Conservation (phyloP, 2,329 filamentous ascomycete genomes). For the Pestalotiopsis sp. region DNA sequence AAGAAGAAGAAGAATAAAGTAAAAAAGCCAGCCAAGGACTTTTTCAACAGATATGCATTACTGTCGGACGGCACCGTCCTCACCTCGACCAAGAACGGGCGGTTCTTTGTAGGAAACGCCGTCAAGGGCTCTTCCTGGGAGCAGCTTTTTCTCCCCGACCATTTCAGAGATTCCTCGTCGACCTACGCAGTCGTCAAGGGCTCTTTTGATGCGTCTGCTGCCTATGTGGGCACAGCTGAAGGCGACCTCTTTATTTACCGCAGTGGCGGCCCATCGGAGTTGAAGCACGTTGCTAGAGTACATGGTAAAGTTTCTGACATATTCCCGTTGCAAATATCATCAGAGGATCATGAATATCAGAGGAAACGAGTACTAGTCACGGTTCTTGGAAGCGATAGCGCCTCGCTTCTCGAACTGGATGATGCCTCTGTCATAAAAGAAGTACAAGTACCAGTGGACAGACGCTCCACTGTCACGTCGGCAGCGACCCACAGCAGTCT, state of each 20-base stretch:
- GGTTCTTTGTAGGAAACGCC: constrained; percentile 52
- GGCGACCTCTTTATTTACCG: constrained; percentile 51
- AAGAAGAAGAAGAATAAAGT: constrained; percentile 24
- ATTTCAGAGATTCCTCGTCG: constrained; percentile 40
- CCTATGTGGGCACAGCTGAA: constrained; percentile 50
- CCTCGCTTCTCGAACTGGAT: constrained; percentile 44
- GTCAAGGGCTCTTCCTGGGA: constrained; percentile 40
- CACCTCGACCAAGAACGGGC: constrained; percentile 62
- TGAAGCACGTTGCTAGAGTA: constrained; percentile 40
- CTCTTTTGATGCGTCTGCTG: constrained; percentile 36
- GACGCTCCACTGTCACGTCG: constrained; percentile 52
- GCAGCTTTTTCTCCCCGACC: constrained; percentile 39
- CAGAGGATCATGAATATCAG: neutral
- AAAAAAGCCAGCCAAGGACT: constrained; percentile 39
- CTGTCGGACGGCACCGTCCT: constrained; percentile 55
- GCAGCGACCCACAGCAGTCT: constrained; percentile 42
- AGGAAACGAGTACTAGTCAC: constrained; percentile 32
- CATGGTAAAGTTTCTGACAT: constrained; percentile 55
- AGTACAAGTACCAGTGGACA: constrained; percentile 42
- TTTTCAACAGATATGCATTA: constrained; percentile 67
- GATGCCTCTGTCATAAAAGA: constrained; percentile 25
- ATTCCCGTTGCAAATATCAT: constrained; percentile 28
- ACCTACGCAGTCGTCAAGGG: constrained; percentile 50
- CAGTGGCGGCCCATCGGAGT: constrained; percentile 22
- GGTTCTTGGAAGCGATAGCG: constrained; percentile 46